These are phyloP conservation scores for Metroxylon sagu DNA, from an alignment of 176 grass and related monocot species.

Conservation along the genomic window DNA sequence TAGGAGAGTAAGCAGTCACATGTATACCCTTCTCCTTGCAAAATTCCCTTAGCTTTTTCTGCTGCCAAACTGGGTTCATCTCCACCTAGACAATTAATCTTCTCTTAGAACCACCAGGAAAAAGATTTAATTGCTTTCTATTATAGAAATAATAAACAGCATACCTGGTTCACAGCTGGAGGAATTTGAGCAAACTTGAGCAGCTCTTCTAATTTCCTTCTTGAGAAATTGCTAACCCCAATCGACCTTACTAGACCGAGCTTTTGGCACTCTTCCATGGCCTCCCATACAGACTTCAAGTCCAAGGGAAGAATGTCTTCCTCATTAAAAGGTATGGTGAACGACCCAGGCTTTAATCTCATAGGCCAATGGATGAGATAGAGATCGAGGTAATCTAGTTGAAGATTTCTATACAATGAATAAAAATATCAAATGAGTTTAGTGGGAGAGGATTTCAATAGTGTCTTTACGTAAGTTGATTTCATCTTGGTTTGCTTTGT, in stretches of 20 bases:
- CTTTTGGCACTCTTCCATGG: slow-evolving; percentile 78
- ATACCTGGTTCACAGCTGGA: slow-evolving; percentile 70
- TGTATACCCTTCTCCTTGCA: slow-evolving; percentile 39
- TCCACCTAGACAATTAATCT: slow-evolving; percentile 27
- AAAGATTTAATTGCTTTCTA: too few relatives aligned
- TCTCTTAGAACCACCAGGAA: too few relatives aligned
- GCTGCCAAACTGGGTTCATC: slow-evolving; percentile 61
- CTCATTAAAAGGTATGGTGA: neutral
- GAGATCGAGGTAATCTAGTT: slow-evolving; percentile 59
- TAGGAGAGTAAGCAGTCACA: slow-evolving; percentile 41
- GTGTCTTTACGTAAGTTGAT: too few relatives aligned
- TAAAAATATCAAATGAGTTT: too few relatives aligned
- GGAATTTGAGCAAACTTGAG: slow-evolving; percentile 42
- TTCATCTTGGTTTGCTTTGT: too few relatives aligned
- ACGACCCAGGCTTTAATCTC: slow-evolving; percentile 16
- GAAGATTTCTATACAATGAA: slow-evolving; percentile 14
- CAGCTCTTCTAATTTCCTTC: slow-evolving; percentile 34
- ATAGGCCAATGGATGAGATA: slow-evolving; percentile 74
- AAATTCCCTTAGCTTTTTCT: slow-evolving; percentile 38
- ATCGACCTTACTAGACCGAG: slow-evolving; percentile 47
- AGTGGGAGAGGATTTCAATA: too few relatives aligned
- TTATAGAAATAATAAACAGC: too few relatives aligned
- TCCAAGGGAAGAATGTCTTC: slow-evolving; percentile 36
- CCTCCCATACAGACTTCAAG: slow-evolving; percentile 55
- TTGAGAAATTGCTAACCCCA: slow-evolving; percentile 80